Evolutionary conservation across 2,329 filamentous ascomycete genomes (phyloP).

Genomic region (Fusarium albosuccineum): DNA sequence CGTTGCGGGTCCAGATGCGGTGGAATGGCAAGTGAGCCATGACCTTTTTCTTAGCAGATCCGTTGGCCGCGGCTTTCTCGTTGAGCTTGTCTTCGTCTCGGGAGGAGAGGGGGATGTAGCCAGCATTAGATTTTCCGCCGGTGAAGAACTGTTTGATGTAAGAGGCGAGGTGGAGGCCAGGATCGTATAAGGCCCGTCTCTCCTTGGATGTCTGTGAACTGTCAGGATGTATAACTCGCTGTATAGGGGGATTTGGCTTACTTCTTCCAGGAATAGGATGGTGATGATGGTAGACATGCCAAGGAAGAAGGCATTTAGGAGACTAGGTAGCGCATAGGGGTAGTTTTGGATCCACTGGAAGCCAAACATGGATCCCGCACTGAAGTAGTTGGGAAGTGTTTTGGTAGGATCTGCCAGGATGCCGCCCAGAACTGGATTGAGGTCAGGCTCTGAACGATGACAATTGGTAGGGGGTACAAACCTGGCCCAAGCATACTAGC

Average conservation of each 20-base stretch:
- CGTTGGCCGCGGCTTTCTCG: constrained; percentile 19
- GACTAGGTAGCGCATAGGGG: constrained; percentile 78
- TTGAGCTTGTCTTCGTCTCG: constrained; percentile 20
- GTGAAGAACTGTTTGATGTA: constrained; percentile 50
- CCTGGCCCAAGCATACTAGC: constrained; percentile 60
- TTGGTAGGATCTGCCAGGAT: constrained; percentile 74
- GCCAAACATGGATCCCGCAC: constrained; percentile 68
- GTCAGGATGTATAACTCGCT: constrained; percentile 13
- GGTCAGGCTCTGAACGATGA: constrained; percentile 11
- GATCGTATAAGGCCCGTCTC: constrained; percentile 60
- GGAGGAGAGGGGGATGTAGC: constrained; percentile 50
- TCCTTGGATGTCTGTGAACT: constrained; percentile 58
- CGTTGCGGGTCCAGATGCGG: constrained; percentile 62
- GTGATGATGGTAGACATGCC: constrained; percentile 66
- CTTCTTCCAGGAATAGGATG: constrained; percentile 76
- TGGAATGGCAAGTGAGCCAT: constrained; percentile 52
- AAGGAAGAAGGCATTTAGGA: constrained; percentile 74
- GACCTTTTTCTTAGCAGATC: constrained; percentile 20
- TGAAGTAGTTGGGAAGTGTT: constrained; percentile 74
- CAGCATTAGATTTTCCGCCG: constrained; percentile 45
- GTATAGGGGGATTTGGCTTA: constrained; percentile 42
- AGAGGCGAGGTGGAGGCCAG: constrained; percentile 55
- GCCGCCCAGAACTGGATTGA: constrained; percentile 68
- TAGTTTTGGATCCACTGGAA: constrained; percentile 74
- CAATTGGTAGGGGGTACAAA: constrained; percentile 42